Conservation (phyloP, 2,329 filamentous ascomycete species). For the Penicillium hesseltinei region DNA sequence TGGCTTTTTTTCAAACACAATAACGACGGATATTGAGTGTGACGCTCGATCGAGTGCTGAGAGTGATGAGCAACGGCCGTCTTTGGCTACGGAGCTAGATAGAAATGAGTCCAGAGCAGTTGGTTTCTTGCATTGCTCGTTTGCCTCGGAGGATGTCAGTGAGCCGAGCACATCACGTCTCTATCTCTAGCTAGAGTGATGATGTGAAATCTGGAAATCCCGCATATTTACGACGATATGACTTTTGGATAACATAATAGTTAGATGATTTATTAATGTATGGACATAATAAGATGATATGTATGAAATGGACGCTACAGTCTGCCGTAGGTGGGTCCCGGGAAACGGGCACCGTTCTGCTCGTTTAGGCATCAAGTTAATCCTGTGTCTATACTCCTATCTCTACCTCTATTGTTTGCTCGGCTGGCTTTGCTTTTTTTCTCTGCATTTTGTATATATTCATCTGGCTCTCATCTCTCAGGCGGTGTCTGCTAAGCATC, state of each 20-base stretch:
- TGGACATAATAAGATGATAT: background rate
- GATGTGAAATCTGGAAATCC: background rate
- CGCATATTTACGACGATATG: background rate
- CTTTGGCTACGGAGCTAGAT: background rate
- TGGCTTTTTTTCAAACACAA: background rate
- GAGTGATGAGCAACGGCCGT: background rate
- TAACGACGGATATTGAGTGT: background rate
- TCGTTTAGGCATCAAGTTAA: constrained; percentile 8
- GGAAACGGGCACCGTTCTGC: background rate
- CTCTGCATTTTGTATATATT: constrained; percentile 1
- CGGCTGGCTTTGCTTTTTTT: background rate
- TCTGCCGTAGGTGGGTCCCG: background rate
- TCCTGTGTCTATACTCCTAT: background rate
- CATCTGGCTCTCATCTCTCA: background rate
- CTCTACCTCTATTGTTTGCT: background rate
- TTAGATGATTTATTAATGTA: background rate
- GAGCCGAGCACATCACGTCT: too few species aligned
- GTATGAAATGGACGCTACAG: background rate
- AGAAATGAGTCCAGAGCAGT: background rate
- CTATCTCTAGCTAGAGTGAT: too few species aligned
- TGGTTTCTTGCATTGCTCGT: background rate
- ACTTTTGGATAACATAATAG: background rate
- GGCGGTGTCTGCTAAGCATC: background rate
- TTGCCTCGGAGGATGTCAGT: background rate
- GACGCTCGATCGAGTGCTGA: background rate